Evolutionary conservation across 306 rosid species (phyloP).

Genomic region (Trichosanthes truncata): DNA sequence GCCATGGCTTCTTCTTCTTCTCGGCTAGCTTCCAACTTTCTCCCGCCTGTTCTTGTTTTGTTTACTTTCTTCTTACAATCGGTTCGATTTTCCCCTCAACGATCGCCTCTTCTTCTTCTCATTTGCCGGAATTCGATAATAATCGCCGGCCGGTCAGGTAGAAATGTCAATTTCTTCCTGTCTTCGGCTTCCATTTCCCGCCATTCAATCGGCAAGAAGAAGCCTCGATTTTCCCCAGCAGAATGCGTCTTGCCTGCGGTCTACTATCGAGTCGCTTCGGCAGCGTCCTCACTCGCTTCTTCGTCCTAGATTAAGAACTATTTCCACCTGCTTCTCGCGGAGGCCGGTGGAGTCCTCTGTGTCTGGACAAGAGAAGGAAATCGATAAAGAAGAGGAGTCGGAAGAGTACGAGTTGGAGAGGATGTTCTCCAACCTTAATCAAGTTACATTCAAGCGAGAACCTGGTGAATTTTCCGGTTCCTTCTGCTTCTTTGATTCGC

Average conservation of each 20-base stretch:
- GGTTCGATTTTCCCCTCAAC: neutral
- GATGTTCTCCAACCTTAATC: conserved; percentile 65
- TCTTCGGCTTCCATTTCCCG: conserved; percentile 7
- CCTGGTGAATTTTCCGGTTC: conserved; percentile 39
- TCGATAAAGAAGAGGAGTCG: neutral
- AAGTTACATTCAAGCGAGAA: conserved; percentile 60
- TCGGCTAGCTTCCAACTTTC: neutral
- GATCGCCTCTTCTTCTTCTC: neutral
- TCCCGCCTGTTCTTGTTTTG: neutral
- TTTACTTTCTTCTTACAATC: neutral
- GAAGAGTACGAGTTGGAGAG: conserved; percentile 29
- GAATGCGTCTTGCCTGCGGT: neutral
- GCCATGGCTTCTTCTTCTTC: neutral
- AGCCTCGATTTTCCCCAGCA: neutral
- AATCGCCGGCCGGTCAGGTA: neutral
- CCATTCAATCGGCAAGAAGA: neutral
- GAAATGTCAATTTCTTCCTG: conserved; percentile 6
- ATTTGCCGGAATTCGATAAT: neutral
- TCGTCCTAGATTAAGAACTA: neutral
- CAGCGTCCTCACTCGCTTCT: neutral
- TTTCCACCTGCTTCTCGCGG: conserved; percentile 7
- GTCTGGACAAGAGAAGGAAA: neutral
- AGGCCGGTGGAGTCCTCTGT: neutral
- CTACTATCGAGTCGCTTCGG: neutral
- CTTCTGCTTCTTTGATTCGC: neutral